Conservation (phyloP, 176 grass and related monocot genomes). For the Aegilops longissima region DNA sequence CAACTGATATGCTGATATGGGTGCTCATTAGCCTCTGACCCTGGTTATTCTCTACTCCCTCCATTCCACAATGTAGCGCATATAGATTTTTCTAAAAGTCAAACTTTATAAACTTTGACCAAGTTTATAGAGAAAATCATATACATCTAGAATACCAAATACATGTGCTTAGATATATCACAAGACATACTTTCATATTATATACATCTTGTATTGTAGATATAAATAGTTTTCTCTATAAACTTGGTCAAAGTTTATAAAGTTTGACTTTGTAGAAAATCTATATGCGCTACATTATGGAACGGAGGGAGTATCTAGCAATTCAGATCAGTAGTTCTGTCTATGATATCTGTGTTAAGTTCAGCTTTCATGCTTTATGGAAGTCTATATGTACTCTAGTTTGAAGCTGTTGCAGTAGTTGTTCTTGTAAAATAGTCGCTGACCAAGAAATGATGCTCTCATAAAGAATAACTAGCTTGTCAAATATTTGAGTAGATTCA, state of each 20-base stretch:
- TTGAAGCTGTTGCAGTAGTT: slow-evolving; percentile 10
- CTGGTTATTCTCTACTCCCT: background rate
- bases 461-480: background rate
- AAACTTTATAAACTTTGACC: too few species aligned
- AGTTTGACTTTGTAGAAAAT: too few species aligned
- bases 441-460: background rate
- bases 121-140: too few species aligned
- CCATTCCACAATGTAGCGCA: too few species aligned
- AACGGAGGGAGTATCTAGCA: background rate
- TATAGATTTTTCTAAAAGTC: too few species aligned
- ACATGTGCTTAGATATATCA: too few species aligned
- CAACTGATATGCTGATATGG: background rate
- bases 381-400: background rate
- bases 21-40: background rate
- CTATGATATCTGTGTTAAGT: background rate
- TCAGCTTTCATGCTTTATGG: background rate
- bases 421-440: background rate
- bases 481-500: background rate
- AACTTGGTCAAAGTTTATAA: too few species aligned
- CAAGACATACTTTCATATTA: too few species aligned
- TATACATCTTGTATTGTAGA: too few species aligned
- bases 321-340: background rate
- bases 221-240: too few species aligned
- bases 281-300: too few species aligned
- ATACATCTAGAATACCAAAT: too few species aligned